Evolutionary conservation across 495 filamentous ascomycete genomes (phyloP).

Genomic region (Massariosphaeria phaeospora): DNA sequence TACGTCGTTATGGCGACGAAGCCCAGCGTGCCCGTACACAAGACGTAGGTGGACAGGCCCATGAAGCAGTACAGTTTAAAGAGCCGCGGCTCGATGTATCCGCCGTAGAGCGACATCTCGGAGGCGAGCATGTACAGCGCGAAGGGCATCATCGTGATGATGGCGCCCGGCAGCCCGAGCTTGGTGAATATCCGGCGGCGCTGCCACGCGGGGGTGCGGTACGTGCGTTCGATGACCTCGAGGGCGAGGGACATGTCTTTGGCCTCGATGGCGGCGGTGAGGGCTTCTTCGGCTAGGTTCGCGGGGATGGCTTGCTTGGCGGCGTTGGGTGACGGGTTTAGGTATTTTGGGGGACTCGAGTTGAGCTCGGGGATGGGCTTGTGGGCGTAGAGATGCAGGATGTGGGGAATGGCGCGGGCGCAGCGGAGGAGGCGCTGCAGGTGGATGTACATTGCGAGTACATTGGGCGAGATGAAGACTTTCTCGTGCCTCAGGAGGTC

Average conservation of each 20-base stretch:
- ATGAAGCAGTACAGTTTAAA: conserved; percentile 75
- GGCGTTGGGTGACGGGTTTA: conserved; percentile 59
- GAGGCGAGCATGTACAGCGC: conserved; percentile 65
- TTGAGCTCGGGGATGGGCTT: conserved; percentile 69
- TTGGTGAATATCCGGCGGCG: conserved; percentile 58
- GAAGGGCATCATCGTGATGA: conserved; percentile 56
- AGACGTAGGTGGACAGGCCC: conserved; percentile 75
- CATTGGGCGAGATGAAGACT: conserved; percentile 71
- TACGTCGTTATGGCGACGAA: conserved; percentile 75
- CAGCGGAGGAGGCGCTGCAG: conserved; percentile 66
- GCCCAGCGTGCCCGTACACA: conserved; percentile 71
- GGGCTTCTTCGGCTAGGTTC: conserved; percentile 60
- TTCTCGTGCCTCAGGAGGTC: conserved; percentile 64
- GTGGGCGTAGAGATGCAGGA: conserved; percentile 75
- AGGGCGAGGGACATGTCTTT: conserved; percentile 72
- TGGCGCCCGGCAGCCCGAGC: conserved; percentile 49
- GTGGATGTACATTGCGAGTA: conserved; percentile 65
- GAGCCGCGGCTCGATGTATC: conserved; percentile 61
- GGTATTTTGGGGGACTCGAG: conserved; percentile 55
- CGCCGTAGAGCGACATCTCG: conserved; percentile 56
- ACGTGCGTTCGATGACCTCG: conserved; percentile 73
- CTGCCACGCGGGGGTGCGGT: conserved; percentile 64
- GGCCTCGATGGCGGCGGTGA: conserved; percentile 68
- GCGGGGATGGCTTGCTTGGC: conserved; percentile 66
- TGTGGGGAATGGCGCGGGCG: conserved; percentile 68